Evolutionary conservation across 371 early-diverging fungal genomes (phyloP), one percentile per base, ranked within the genome.

Genomic region (Mucor irregularis): DNA sequence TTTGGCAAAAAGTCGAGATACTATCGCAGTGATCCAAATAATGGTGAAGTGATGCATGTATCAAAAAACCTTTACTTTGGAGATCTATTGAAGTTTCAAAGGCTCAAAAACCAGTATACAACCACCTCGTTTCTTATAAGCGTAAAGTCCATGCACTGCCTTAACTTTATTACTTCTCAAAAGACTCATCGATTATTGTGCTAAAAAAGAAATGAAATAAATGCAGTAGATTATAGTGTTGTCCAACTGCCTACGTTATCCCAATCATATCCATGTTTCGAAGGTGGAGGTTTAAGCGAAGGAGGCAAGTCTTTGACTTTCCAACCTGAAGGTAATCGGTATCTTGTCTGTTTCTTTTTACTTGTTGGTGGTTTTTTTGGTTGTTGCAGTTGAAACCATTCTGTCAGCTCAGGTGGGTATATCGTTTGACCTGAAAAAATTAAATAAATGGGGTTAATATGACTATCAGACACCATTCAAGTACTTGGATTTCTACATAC

Each of bases 251-350:
- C 70, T 10, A 56, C 33, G 22, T 64, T 21, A 8, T 43, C 47
- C 72, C 72, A 71, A 28, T 67, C 55, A 48, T 71, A 69, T 3
- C 58, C 69, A 39, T 62, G 28, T 50, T 56, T 58, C 11, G 51
- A 19, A 3, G 70, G 63, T 7, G 78, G 78, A 9, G 77, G 77
- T 44, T 61, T 60, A 19, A 77, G 49, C 5, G 78, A 77, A 49
- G 67, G 66, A 3, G 74, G 72, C 5, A 77, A 43, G n/a, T 69
- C 70, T 10, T 59, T 61, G 8, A 69, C 53, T 49, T 74, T 72
- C 78, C 78, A 78, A 11, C 74, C 71, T 16, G 60, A 17, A 0
- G 78, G 78, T 26, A 78, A 31, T 26, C 55, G 45, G 49, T 71
- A 71, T 22, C 65, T 43, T 26, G 22, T 33, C 13, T 48, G 31